These are phyloP conservation scores for Boletus speciosus DNA, from an alignment of 768 basidiomycete genomes.

Conservation along the genomic window DNA sequence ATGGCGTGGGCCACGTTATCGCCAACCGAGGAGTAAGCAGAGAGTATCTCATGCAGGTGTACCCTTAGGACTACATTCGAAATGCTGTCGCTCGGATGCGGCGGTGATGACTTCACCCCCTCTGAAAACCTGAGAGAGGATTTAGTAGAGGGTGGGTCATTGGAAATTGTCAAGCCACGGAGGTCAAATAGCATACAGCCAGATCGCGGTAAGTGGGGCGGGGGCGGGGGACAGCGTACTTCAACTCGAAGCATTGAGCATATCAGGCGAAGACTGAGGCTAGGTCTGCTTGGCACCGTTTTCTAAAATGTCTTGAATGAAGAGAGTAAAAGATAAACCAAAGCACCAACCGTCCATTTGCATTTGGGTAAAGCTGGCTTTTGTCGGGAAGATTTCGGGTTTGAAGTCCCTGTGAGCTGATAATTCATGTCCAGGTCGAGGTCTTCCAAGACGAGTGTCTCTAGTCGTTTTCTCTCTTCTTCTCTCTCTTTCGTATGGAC, in stretches of 20 bases:
- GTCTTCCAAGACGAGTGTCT: constrained; percentile 56
- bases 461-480: constrained; percentile 41
- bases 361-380: not conserved
- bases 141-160: constrained; percentile 20
- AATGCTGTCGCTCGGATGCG: not conserved
- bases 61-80: constrained; percentile 33
- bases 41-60: constrained; percentile 43
- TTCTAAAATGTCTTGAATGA: constrained; percentile 13
- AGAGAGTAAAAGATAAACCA: not conserved
- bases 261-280: constrained; percentile 33
- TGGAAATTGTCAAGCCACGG: constrained; percentile 45
- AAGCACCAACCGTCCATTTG: constrained; percentile 17
- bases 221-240: constrained; percentile 62
- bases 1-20: constrained; percentile 42
- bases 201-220: constrained; percentile 48
- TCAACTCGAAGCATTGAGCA: constrained; percentile 64
- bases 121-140: constrained; percentile 30
- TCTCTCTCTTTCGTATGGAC: constrained; percentile 27
- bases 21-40: constrained; percentile 45
- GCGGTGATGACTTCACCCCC: constrained; percentile 5
- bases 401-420: constrained; percentile 15
- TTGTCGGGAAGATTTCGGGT: constrained; percentile 6
- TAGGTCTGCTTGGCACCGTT: not conserved
- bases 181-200: constrained; percentile 67
- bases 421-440: constrained; percentile 53